Percentiles rank a stretch among this genome's conserved stretches.
These are phyloP conservation scores for Wickerhamiella bombiphila DNA, from an alignment of 805 yeast genomes.

Conservation along the genomic window DNA sequence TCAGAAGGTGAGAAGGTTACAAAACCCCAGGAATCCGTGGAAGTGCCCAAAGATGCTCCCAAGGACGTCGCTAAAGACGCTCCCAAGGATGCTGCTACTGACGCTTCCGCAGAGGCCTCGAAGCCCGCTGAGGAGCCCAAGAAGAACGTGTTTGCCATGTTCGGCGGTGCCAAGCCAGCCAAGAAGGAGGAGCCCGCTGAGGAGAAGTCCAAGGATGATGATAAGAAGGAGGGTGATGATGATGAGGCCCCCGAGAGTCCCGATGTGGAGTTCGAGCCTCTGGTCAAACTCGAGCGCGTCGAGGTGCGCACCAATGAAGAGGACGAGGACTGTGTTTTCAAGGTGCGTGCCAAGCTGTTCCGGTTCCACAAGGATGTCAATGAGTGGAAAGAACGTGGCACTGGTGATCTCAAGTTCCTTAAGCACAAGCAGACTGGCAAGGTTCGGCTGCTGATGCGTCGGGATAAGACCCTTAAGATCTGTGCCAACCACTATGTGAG, in stretches of 20 bases:
- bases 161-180: constrained; percentile 66
- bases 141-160: constrained; percentile 74
- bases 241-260: constrained; percentile 55
- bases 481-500: constrained; percentile 85
- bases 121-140: constrained; percentile 5
- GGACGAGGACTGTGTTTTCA: constrained; percentile 66
- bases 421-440: constrained; percentile 71
- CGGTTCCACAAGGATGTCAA: constrained; percentile 45
- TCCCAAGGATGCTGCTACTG: constrained; percentile 3
- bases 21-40: too few relatives aligned
- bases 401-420: constrained; percentile 93
- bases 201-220: constrained; percentile 22
- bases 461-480: constrained; percentile 95
- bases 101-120: constrained; percentile 2
- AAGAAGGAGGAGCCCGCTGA: constrained; percentile 29
- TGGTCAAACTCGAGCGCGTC: constrained; percentile 87
- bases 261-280: constrained; percentile 90
- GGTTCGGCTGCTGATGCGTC: constrained; percentile 91
- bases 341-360: constrained; percentile 89
- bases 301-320: constrained; percentile 94
- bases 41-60: too few relatives aligned
- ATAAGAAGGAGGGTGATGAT: constrained; percentile 28
- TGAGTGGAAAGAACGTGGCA: constrained; percentile 99
- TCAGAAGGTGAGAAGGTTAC: too few relatives aligned
- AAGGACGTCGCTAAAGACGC: too few relatives aligned